Evolutionary conservation across 768 basidiomycete genomes (phyloP).

Genomic region (Boletus reticuloceps): DNA sequence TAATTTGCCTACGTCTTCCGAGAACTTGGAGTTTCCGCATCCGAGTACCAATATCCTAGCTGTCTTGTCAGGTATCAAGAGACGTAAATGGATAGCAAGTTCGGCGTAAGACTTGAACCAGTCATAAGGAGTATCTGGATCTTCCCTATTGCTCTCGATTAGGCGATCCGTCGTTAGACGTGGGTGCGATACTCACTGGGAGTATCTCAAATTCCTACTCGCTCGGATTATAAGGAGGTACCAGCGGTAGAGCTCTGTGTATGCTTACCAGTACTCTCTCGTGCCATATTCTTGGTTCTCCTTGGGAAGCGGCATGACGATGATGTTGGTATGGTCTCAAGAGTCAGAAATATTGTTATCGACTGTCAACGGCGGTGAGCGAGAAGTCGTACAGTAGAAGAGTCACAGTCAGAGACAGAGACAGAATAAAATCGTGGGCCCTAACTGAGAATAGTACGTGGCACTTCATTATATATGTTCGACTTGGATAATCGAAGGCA

Average conservation of each 20-base stretch:
- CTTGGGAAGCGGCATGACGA: conserved; percentile 43
- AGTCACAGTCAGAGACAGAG: no score
- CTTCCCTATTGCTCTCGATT: conserved; percentile 43
- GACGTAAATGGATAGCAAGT: conserved; percentile 57
- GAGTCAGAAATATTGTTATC: no score
- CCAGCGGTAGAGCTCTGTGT: neutral
- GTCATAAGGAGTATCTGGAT: conserved; percentile 62
- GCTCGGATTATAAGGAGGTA: neutral
- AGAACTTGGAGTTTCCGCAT: conserved; percentile 80
- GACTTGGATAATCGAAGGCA: no score
- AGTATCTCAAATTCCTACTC: conserved; percentile 66
- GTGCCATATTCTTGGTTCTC: conserved; percentile 69
- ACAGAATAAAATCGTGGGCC: no score
- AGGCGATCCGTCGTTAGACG: neutral
- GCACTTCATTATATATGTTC: no score
- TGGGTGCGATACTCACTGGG: conserved; percentile 43
- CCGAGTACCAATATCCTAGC: conserved; percentile 76
- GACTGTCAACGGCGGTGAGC: no score
- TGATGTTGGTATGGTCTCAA: neutral
- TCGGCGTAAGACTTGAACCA: conserved; percentile 87
- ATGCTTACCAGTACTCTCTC: conserved; percentile 63
- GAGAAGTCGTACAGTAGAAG: no score
- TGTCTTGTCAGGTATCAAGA: conserved; percentile 58
- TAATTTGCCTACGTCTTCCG: conserved; percentile 56
- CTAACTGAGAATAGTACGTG: no score